phyloP scores from a whole-genome alignment of 495 filamentous ascomycete genomes.

The Aspergillus asperescens region DNA sequence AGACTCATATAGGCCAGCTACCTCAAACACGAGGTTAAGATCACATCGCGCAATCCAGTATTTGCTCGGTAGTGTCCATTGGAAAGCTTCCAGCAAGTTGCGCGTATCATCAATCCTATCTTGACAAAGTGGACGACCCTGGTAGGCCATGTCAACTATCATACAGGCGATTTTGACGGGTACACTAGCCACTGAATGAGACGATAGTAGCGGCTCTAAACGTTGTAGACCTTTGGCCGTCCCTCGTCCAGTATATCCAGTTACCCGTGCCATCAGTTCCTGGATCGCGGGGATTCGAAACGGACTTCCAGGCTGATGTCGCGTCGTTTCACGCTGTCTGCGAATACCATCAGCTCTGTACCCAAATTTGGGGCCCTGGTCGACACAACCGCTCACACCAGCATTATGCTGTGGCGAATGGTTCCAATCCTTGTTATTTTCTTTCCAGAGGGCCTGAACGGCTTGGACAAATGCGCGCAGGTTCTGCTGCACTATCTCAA shows the following conservation, averaged over 20 bases:
- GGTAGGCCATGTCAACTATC: constrained; percentile 5
- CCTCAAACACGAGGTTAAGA: constrained; percentile 1
- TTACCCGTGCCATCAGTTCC: not conserved
- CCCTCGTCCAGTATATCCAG: too few relatives aligned
- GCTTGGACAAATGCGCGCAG: not conserved
- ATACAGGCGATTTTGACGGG: constrained; percentile 5
- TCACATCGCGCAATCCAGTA: constrained; percentile 11
- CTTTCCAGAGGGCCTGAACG: not conserved
- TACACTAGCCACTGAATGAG: not conserved
- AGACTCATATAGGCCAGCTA: not conserved
- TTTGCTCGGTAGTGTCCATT: constrained; percentile 1
- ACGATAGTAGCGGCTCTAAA: too few relatives aligned
- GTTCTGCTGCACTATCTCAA: not conserved
- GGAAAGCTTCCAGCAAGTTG: constrained; percentile 7
- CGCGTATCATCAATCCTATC: not conserved
- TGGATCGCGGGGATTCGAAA: constrained; percentile 8
- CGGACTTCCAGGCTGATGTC: not conserved
- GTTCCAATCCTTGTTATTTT: not conserved
- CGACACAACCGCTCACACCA: not conserved
- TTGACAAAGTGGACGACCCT: not conserved
- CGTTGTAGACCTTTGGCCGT: too few relatives aligned
- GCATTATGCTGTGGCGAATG: not conserved
- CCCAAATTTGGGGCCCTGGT: not conserved
- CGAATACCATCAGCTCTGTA: not conserved
- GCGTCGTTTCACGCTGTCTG: too few relatives aligned